A percentile compares a stretch with the other conserved stretches of the same genome.
Evolutionary conservation across 1,284 basidiomycete genomes (phyloP).

Genomic region (Erythrobasidium hasegawianum): DNA sequence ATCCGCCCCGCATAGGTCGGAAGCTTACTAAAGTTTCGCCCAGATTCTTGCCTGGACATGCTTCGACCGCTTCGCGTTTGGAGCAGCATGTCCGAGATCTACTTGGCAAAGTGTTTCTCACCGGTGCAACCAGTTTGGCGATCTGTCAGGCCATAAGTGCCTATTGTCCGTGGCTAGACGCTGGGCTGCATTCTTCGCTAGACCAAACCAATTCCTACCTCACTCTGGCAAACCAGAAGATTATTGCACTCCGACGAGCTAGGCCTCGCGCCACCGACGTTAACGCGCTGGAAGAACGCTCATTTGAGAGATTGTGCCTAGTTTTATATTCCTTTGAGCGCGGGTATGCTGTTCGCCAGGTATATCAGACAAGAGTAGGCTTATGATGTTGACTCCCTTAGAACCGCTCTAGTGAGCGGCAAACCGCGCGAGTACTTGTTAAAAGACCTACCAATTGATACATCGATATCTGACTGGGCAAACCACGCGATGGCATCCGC

Average conservation of each 20-base stretch:
- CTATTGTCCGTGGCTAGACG: slow-evolving; percentile 17
- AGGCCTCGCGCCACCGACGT: background rate
- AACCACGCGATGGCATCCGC: background rate
- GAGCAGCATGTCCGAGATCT: slow-evolving; percentile 19
- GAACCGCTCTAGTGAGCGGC: slow-evolving; percentile 9
- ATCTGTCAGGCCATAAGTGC: slow-evolving; percentile 9
- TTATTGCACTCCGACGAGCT: background rate
- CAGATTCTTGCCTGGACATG: slow-evolving; percentile 19
- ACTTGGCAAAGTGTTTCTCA: slow-evolving; percentile 11
- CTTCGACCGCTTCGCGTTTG: slow-evolving; percentile 14
- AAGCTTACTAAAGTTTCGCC: background rate
- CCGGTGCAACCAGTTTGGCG: slow-evolving; percentile 12
- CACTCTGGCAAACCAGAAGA: slow-evolving; percentile 8
- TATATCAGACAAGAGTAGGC: too few species aligned
- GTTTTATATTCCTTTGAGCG: slow-evolving; percentile 23
- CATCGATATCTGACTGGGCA: slow-evolving; percentile 12
- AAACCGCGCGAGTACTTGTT: slow-evolving; percentile 7
- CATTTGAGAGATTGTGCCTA: slow-evolving; percentile 15
- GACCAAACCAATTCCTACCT: slow-evolving; percentile 22
- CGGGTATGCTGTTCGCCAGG: background rate
- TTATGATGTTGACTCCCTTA: too few species aligned
- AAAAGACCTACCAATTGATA: slow-evolving; percentile 5
- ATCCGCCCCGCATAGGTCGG: background rate
- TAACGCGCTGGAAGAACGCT: background rate
- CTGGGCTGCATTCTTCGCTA: slow-evolving; percentile 12